Evolutionary conservation across 441 rosid genomes (phyloP).

Genomic region (Hura crepitans): DNA sequence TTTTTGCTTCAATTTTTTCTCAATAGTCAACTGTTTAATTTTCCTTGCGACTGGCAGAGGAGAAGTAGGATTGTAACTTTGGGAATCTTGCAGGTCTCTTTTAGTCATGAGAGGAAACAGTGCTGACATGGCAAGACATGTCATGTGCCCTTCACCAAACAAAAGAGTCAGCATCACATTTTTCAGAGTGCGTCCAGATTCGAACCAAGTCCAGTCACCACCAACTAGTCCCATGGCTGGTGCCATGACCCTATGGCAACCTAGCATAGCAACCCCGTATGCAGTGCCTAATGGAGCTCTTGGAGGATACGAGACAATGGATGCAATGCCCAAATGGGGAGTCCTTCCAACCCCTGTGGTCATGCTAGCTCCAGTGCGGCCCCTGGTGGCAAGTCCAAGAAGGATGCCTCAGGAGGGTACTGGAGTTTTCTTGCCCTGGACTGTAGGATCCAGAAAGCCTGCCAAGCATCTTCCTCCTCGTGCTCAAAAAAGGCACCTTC

Average conservation of each 20-base stretch:
- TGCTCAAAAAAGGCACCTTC: conserved; percentile 58
- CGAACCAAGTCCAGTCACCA: conserved; percentile 55
- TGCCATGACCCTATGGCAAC: conserved; percentile 74
- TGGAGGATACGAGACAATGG: conserved; percentile 49
- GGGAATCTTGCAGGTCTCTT: conserved; percentile 56
- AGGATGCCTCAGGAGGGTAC: conserved; percentile 70
- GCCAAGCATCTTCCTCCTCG: conserved; percentile 90
- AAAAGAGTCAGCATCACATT: conserved; percentile 77
- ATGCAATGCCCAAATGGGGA: conserved; percentile 59
- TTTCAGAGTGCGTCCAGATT: conserved; percentile 69
- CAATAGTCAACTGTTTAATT: too few relatives aligned
- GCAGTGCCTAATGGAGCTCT: conserved; percentile 45
- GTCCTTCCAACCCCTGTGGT: conserved; percentile 57
- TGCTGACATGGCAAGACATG: conserved; percentile 85
- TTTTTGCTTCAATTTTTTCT: too few relatives aligned
- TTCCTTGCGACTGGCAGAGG: background rate
- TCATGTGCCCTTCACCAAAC: conserved; percentile 72
- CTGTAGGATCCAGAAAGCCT: conserved; percentile 56
- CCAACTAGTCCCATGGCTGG: conserved; percentile 50
- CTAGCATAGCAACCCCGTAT: conserved; percentile 42
- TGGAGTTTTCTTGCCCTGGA: conserved; percentile 93
- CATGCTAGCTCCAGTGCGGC: conserved; percentile 65
- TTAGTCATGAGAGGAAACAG: conserved; percentile 96
- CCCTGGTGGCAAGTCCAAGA: conserved; percentile 51
- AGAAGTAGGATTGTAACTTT: conserved; percentile 5